These are phyloP conservation scores for Kwoniella europaea DNA, from an alignment of 768 basidiomycete species.

Conservation along the genomic window DNA sequence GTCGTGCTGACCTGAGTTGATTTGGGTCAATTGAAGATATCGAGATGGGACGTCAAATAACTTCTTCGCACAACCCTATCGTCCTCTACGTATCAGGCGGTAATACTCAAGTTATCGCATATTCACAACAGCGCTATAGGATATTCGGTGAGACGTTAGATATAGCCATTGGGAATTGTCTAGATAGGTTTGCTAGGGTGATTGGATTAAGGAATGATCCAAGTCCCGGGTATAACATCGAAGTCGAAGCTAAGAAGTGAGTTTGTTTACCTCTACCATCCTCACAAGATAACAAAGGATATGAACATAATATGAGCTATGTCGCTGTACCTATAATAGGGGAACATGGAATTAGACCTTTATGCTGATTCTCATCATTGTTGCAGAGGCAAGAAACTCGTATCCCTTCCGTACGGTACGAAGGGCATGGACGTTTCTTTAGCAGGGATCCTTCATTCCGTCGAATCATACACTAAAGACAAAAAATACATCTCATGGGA, in stretches of 20 bases:
- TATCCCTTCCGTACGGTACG: slow-evolving; percentile 88
- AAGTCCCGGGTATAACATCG: slow-evolving; percentile 94
- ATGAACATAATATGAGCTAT: too few relatives aligned
- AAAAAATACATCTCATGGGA: slow-evolving; percentile 70
- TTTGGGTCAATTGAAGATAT: slow-evolving; percentile 69
- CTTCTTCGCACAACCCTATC: slow-evolving; percentile 90
- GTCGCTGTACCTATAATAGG: too few relatives aligned
- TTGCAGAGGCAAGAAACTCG: slow-evolving; percentile 76
- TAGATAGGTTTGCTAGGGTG: slow-evolving; percentile 94
- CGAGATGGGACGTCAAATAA: slow-evolving; percentile 96
- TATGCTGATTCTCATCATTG: background rate
- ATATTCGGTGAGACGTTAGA: slow-evolving; percentile 99
- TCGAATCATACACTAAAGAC: slow-evolving; percentile 84
- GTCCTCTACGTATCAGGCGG: slow-evolving; percentile 98
- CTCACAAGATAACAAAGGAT: too few relatives aligned
- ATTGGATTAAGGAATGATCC: slow-evolving; percentile 95
- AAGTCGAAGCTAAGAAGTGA: slow-evolving; percentile 89
- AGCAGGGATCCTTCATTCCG: slow-evolving; percentile 88
- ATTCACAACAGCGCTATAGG: slow-evolving; percentile 93
- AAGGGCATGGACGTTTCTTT: slow-evolving; percentile 99
- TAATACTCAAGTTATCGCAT: slow-evolving; percentile 98
- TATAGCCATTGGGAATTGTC: slow-evolving; percentile 98
- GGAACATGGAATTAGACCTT: too few relatives aligned
- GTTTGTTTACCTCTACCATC: slow-evolving; percentile 18
- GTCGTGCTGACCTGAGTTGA: background rate